phyloP scores from a whole-genome alignment of 208 protist genomes.

The Novymonas esmeraldas region DNA sequence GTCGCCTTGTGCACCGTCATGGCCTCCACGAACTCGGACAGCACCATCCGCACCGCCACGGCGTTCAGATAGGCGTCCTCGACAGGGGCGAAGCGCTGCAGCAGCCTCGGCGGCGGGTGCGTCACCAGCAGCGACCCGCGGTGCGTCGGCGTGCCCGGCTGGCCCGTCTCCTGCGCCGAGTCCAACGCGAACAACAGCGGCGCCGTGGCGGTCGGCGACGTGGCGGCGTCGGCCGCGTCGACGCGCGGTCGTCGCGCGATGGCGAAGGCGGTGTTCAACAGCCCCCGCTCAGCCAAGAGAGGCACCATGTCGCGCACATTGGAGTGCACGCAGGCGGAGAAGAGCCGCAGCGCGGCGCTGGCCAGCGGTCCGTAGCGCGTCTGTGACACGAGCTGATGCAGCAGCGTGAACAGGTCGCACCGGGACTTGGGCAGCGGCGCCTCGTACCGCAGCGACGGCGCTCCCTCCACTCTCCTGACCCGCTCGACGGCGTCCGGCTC shows the following conservation, averaged over 20 bases:
- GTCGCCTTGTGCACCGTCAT: constrained; percentile 83
- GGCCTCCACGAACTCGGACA: constrained; percentile 73
- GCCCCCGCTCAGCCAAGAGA: constrained; percentile 70
- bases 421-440: constrained; percentile 10
- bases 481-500: too few relatives aligned
- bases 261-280: constrained; percentile 61
- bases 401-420: constrained; percentile 57
- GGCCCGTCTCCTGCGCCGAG: constrained; percentile 21
- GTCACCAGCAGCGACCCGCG: constrained; percentile 13
- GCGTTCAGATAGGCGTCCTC: constrained; percentile 31
- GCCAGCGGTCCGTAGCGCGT: constrained; percentile 64
- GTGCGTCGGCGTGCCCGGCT: constrained; percentile 9
- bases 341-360: constrained; percentile 44
- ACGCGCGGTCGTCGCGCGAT: constrained; percentile 39
- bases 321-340: constrained; percentile 80
- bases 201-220: neutral
- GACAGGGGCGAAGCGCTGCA: constrained; percentile 12
- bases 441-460: constrained; percentile 8
- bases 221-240: neutral
- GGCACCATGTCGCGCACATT: constrained; percentile 88
- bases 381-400: constrained; percentile 61
- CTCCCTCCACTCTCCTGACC: neutral
- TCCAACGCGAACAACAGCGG: constrained; percentile 24
- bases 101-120: constrained; percentile 16
- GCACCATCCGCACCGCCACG: constrained; percentile 33